Evolutionary conservation across 2,329 filamentous ascomycete genomes (phyloP).

Genomic region (Cladosporium sphaerospermum): DNA sequence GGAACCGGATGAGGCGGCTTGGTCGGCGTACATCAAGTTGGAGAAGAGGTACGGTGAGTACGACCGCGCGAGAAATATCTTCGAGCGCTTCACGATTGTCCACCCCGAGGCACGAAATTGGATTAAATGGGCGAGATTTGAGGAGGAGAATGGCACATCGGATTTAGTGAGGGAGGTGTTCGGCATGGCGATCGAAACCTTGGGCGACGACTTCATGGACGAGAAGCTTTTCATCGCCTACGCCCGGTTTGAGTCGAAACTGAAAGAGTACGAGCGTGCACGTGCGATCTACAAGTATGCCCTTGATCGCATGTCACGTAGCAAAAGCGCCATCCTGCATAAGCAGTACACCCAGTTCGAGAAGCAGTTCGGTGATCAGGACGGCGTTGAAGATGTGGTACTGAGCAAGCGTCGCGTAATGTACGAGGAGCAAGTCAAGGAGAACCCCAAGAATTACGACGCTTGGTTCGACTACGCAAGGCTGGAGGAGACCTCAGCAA

Average conservation of each 20-base stretch:
- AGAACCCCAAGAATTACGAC: slow-evolving; percentile 95
- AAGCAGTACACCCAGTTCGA: slow-evolving; percentile 96
- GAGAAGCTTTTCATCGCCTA: slow-evolving; percentile 94
- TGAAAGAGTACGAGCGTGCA: slow-evolving; percentile 91
- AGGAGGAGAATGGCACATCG: slow-evolving; percentile 89
- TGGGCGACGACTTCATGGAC: slow-evolving; percentile 93
- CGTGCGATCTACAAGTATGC: slow-evolving; percentile 96
- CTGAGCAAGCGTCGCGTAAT: slow-evolving; percentile 87
- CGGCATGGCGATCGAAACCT: slow-evolving; percentile 75
- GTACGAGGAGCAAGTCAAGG: slow-evolving; percentile 90
- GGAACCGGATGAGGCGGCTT: slow-evolving; percentile 93
- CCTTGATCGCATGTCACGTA: slow-evolving; percentile 81
- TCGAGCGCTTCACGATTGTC: slow-evolving; percentile 81
- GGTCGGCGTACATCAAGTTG: slow-evolving; percentile 93
- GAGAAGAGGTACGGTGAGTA: slow-evolving; percentile 94
- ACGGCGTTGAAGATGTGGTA: slow-evolving; percentile 92
- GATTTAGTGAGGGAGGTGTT: slow-evolving; percentile 90
- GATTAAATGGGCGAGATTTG: slow-evolving; percentile 98
- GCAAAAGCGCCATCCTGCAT: slow-evolving; percentile 76
- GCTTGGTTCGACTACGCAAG: slow-evolving; percentile 93
- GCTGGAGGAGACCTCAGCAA: slow-evolving; percentile 78
- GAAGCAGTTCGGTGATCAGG: slow-evolving; percentile 90
- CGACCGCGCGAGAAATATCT: slow-evolving; percentile 83
- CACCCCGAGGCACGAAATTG: slow-evolving; percentile 94
- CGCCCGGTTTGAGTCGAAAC: slow-evolving; percentile 86